phyloP scores from a whole-genome alignment of 257 asterid genomes.

The Plectranthus barbatus region DNA sequence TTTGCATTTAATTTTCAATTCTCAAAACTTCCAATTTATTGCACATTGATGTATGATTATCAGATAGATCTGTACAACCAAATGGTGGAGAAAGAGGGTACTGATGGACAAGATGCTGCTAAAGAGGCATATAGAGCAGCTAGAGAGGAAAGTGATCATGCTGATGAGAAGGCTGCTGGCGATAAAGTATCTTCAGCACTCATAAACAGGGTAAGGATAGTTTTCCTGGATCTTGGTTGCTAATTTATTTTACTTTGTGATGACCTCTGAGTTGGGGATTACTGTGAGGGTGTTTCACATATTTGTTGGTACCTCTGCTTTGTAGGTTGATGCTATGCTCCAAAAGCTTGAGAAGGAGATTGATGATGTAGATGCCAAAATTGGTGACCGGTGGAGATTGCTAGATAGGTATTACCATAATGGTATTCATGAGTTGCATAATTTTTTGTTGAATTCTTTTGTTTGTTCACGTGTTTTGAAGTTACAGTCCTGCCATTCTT shows the following conservation, averaged over 20 bases:
- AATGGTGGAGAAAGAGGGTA: conserved; percentile 80
- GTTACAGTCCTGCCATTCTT: neutral
- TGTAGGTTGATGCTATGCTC: conserved; percentile 94
- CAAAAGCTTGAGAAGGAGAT: conserved; percentile 96
- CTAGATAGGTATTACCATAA: conserved; percentile 69
- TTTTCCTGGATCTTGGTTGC: conserved; percentile 2
- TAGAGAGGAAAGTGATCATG: conserved; percentile 61
- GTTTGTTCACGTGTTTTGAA: neutral
- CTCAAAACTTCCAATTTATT: neutral
- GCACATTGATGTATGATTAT: conserved; percentile 14
- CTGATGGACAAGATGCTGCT: conserved; percentile 68
- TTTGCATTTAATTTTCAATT: neutral
- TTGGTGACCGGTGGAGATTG: conserved; percentile 87
- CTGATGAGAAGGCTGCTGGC: conserved; percentile 52
- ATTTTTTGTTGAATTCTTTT: neutral
- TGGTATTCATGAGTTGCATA: neutral
- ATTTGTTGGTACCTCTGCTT: conserved; percentile 16
- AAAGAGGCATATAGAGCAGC: conserved; percentile 81
- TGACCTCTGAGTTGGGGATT: conserved; percentile 12
- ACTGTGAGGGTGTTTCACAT: conserved; percentile 3
- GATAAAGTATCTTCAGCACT: conserved; percentile 84
- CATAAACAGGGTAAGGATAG: conserved; percentile 65
- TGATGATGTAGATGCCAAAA: conserved; percentile 90
- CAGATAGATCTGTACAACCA: conserved; percentile 84
- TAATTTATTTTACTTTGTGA: neutral